Conservation (phyloP, 2,329 filamentous ascomycete genomes). For the Pyrenophora graminea region DNA sequence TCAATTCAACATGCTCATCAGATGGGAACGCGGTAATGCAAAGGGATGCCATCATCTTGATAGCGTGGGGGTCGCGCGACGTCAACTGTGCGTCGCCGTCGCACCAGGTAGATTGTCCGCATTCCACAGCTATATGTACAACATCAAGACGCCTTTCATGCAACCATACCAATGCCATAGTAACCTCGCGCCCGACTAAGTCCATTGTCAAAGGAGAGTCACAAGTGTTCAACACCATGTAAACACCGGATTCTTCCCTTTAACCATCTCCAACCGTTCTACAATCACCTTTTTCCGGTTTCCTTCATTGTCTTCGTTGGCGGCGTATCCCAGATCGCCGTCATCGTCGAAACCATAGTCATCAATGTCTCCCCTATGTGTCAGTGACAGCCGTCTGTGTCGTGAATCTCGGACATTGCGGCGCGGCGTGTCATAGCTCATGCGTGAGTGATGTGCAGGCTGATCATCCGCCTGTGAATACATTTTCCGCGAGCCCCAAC, state of each 20-base stretch:
- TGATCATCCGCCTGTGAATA: slow-evolving; percentile 23
- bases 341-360: slow-evolving; percentile 65
- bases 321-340: slow-evolving; percentile 91
- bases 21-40: too few relatives aligned
- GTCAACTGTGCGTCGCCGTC: too few relatives aligned
- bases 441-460: slow-evolving; percentile 40
- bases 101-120: neutral
- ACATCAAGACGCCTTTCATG: slow-evolving; percentile 12
- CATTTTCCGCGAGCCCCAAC: slow-evolving; percentile 30
- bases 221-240: slow-evolving; percentile 76
- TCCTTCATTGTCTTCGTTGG: slow-evolving; percentile 90
- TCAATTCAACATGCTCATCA: too few relatives aligned
- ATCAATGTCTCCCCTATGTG: slow-evolving; percentile 58
- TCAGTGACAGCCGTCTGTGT: slow-evolving; percentile 52
- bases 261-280: slow-evolving; percentile 92
- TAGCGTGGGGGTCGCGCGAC: too few relatives aligned
- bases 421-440: slow-evolving; percentile 50
- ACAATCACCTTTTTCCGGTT: slow-evolving; percentile 94
- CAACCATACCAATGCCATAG: slow-evolving; percentile 1
- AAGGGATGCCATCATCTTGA: too few relatives aligned
- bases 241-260: slow-evolving; percentile 93
- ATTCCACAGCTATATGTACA: slow-evolving; percentile 6
- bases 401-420: slow-evolving; percentile 36
- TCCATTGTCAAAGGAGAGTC: neutral
- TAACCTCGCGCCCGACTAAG: slow-evolving; percentile 2